phyloP scores from a whole-genome alignment of 2,329 filamentous ascomycete species.

The Alternaria panax region DNA sequence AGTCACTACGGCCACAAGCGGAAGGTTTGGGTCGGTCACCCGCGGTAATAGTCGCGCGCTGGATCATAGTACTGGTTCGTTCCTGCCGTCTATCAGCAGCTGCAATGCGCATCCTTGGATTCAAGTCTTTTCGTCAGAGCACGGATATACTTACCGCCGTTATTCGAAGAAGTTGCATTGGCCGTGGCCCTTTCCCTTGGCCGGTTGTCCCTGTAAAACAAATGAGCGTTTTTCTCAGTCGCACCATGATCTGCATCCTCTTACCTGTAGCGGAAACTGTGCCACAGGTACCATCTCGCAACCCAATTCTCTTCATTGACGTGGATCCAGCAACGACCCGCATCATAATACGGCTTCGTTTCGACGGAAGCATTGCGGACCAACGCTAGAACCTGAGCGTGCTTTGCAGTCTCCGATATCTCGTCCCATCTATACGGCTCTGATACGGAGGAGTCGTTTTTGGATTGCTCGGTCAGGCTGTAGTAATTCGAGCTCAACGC shows the following conservation, averaged over 20 bases:
- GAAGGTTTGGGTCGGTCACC: constrained; percentile 1
- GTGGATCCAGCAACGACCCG: constrained; percentile 51
- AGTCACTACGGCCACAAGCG: background rate
- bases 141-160: constrained; percentile 3
- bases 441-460: constrained; percentile 37
- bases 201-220: constrained; percentile 43
- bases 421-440: constrained; percentile 57
- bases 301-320: constrained; percentile 59
- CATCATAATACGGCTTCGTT: constrained; percentile 53
- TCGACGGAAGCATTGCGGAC: constrained; percentile 50
- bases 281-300: constrained; percentile 61
- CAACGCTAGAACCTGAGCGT: constrained; percentile 54
- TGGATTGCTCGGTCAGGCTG: constrained; percentile 51
- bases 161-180: background rate
- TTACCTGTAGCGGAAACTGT: constrained; percentile 57
- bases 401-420: constrained; percentile 58
- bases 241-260: background rate
- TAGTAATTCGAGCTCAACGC: constrained; percentile 50
- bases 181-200: constrained; percentile 12
- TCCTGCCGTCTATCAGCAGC: constrained; percentile 14
- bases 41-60: constrained; percentile 30
- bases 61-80: constrained; percentile 34
- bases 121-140: background rate
- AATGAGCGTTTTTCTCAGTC: background rate
- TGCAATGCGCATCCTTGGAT: background rate